These are phyloP conservation scores for Hemileccinum impolitum DNA, from an alignment of 768 basidiomycete species.

Conservation along the genomic window DNA sequence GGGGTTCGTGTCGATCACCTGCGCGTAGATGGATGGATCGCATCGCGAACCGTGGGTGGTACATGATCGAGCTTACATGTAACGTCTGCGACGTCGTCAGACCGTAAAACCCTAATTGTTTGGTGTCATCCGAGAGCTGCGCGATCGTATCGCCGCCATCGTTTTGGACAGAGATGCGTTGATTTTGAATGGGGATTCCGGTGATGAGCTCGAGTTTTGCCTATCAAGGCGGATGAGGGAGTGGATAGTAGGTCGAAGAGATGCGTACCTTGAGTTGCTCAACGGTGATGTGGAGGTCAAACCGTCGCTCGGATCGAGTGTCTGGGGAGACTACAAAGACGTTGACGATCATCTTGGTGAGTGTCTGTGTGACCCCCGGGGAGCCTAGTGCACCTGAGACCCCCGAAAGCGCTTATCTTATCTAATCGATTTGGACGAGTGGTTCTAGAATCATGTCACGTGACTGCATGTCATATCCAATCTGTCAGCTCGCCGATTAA, in stretches of 20 bases:
- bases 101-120: constrained; percentile 72
- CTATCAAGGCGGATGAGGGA: constrained; percentile 33
- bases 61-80: constrained; percentile 49
- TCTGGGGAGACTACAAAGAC: constrained; percentile 84
- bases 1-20: constrained; percentile 64
- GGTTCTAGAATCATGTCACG: constrained; percentile 1
- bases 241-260: not conserved
- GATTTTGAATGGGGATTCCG: constrained; percentile 78
- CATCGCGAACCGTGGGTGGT: not conserved
- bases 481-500: constrained; percentile 3
- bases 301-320: constrained; percentile 84
- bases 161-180: constrained; percentile 61
- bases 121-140: constrained; percentile 61
- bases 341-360: constrained; percentile 51
- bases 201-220: constrained; percentile 85
- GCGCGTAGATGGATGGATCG: constrained; percentile 45
- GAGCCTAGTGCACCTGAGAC: no score
- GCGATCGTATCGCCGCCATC: constrained; percentile 52
- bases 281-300: constrained; percentile 73
- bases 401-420: no score
- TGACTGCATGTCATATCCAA: not conserved
- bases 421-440: not conserved
- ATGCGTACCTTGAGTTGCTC: constrained; percentile 73
- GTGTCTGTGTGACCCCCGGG: not conserved
- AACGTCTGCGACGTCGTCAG: constrained; percentile 75